Conservation (phyloP, 2,329 filamentous ascomycete genomes). For the Epichloe bromicola region DNA sequence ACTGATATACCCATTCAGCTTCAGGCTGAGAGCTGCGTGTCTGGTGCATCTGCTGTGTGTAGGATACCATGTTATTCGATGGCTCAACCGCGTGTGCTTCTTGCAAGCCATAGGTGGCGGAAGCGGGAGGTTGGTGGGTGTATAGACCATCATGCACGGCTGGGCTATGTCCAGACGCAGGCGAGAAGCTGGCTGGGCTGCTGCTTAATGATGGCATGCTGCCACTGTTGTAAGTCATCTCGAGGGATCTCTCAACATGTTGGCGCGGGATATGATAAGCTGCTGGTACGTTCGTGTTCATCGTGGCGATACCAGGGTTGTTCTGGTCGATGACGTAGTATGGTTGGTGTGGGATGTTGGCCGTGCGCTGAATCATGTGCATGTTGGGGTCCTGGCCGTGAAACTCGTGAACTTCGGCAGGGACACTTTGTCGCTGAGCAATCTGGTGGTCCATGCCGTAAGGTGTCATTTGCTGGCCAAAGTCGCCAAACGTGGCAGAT, state of each 20-base stretch:
- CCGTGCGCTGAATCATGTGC: conserved; percentile 36
- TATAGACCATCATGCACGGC: conserved; percentile 43
- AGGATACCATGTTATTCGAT: conserved; percentile 28
- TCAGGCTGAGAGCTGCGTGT: conserved; percentile 27
- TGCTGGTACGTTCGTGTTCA: conserved; percentile 40
- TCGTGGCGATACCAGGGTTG: conserved; percentile 48
- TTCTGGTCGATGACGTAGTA: conserved; percentile 49
- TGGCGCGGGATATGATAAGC: conserved; percentile 40
- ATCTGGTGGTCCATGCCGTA: conserved; percentile 29
- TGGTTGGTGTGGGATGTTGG: conserved; percentile 31
- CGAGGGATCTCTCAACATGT: conserved; percentile 33
- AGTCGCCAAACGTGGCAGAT: conserved; percentile 41
- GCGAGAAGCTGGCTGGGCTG: conserved; percentile 46
- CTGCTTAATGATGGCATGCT: conserved; percentile 40
- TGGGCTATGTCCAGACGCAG: conserved; percentile 39
- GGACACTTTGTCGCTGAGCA: conserved; percentile 33
- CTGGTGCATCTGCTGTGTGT: conserved; percentile 29
- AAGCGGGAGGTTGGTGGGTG: conserved; percentile 38
- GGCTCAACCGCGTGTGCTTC: conserved; percentile 34
- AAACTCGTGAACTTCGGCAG: conserved; percentile 30
- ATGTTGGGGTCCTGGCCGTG: conserved; percentile 30
- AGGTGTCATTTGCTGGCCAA: conserved; percentile 35
- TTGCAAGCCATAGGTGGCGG: conserved; percentile 35
- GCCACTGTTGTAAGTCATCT: conserved; percentile 37
- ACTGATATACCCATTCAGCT: conserved; percentile 42